These are phyloP conservation scores for Seminavis robusta DNA, from an alignment of 108 stramenopile species.

Conservation along the genomic window DNA sequence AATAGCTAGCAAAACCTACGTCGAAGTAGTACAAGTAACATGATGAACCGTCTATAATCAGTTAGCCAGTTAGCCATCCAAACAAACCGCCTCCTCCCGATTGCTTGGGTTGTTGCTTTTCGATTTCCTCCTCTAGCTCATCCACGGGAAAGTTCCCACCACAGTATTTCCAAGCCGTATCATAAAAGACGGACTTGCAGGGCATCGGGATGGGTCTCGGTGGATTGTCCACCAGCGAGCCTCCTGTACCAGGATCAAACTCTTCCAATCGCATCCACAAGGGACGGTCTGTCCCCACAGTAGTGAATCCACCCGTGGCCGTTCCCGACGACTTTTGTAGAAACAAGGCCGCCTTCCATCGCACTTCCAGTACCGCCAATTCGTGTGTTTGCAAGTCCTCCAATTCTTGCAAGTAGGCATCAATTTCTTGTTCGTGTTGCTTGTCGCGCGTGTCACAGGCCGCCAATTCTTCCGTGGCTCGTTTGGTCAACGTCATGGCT, in stretches of 20 bases:
- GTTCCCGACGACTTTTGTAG: slow-evolving; percentile 10
- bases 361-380: too few species aligned
- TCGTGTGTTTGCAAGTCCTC: slow-evolving; percentile 32
- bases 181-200: slow-evolving; percentile 77
- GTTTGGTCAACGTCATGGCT: slow-evolving; percentile 37
- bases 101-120: slow-evolving; percentile 22
- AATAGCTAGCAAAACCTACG: too few species aligned
- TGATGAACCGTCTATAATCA: too few species aligned
- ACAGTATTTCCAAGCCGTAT: slow-evolving; percentile 65
- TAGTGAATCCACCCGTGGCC: neutral
- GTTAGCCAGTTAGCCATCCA: too few species aligned
- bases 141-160: slow-evolving; percentile 33
- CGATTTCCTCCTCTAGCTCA: slow-evolving; percentile 43
- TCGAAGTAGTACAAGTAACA: too few species aligned
- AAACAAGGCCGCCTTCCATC: slow-evolving; percentile 19
- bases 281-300: slow-evolving; percentile 26
- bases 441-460: slow-evolving; percentile 81
- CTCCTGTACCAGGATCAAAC: slow-evolving; percentile 57
- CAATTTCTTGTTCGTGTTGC: slow-evolving; percentile 55
- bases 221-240: slow-evolving; percentile 18
- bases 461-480: slow-evolving; percentile 76
- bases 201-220: slow-evolving; percentile 40
- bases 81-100: slow-evolving; percentile 21
- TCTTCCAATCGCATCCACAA: slow-evolving; percentile 62
- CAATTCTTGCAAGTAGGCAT: slow-evolving; percentile 49